Evolutionary conservation across 306 rosid species (phyloP), one percentile per base, ranked within the genome.

Genomic region (Rosa chinensis): DNA sequence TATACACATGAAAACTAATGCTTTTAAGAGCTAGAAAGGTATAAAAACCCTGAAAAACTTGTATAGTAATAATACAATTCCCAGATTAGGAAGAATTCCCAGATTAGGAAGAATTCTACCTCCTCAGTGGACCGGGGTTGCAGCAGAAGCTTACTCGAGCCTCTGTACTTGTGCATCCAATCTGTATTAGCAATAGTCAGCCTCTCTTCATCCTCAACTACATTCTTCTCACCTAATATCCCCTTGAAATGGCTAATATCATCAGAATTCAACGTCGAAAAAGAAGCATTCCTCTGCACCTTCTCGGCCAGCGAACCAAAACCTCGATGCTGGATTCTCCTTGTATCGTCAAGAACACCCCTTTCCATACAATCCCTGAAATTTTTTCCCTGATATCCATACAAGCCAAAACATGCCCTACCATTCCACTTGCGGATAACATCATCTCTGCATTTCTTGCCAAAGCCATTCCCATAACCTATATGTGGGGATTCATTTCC

Each of bases 161-260:
- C 99, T 87, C 83, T 89, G 50, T 86, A 94, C 78, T 94, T 94
- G 32, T 83, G 84, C 97, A 94, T 70, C 99, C 99, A 94, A 81
- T 94, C 99, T 52, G 90, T 85, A 78, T 94, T 94, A n/a, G 92
- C 97, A 82, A 78, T 61, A 17, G 16, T 49, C 39, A 94, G 90
- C 92, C 87, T 81, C 59, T 94, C 97, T 76, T 92, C 92, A 76
- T 94, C 97, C 83, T 86, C 91, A 42, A 94, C 74, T 18, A 92
- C 99, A 85, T 82, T 90, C 81, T 92, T 94, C 63, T 77, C 86
- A 20, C 97, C 99, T 73, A 94, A 74, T 64, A 94, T 35, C 52
- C 81, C 92, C 79, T 91, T 80, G 23, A 94, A 94, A 86, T 80
- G 83, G 72, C 66, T 85, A 75, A 94, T 83, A 76, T 94, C 97